Percentiles rank a stretch among this genome's conserved stretches.
Conservation (phyloP, 2,329 filamentous ascomycete genomes). For the Peltaster fructicola region DNA sequence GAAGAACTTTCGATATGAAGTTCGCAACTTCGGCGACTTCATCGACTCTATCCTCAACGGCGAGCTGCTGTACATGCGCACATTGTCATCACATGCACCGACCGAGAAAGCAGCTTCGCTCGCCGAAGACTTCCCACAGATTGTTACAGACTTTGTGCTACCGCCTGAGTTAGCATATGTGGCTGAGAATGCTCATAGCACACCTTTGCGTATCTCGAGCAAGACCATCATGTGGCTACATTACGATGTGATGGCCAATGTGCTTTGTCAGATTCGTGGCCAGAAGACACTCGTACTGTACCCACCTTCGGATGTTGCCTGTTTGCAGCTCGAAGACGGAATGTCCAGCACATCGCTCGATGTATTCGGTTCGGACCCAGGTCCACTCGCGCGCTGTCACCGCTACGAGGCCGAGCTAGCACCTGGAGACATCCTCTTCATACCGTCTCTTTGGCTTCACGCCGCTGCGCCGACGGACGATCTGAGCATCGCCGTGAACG, state of each 20-base stretch:
- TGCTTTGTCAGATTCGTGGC: slow-evolving; percentile 64
- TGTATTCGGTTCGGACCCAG: slow-evolving; percentile 34
- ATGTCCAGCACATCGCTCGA: slow-evolving; percentile 65
- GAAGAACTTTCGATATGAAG: slow-evolving; percentile 69
- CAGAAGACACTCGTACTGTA: slow-evolving; percentile 60
- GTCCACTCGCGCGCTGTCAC: slow-evolving; percentile 28
- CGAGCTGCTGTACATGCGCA: slow-evolving; percentile 56
- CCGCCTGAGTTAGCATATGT: slow-evolving; percentile 44
- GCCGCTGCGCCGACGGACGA: slow-evolving; percentile 41
- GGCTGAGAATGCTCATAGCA: slow-evolving; percentile 51
- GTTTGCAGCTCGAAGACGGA: slow-evolving; percentile 55
- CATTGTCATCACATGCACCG: slow-evolving; percentile 52
- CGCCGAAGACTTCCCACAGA: slow-evolving; percentile 48
- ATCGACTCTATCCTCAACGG: slow-evolving; percentile 42
- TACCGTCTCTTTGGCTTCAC: slow-evolving; percentile 75
- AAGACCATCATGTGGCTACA: slow-evolving; percentile 78
- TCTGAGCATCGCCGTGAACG: slow-evolving; percentile 65
- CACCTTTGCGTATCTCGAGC: slow-evolving; percentile 62
- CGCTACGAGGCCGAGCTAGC: slow-evolving; percentile 49
- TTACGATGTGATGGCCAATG: slow-evolving; percentile 80
- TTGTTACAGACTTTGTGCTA: slow-evolving; percentile 53
- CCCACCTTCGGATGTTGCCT: slow-evolving; percentile 54
- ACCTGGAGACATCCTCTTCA: slow-evolving; percentile 61
- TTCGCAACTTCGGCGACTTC: slow-evolving; percentile 49
- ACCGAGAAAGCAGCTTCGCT: slow-evolving; percentile 53